Base-by-base conservation (phyloP, 2,329 filamentous ascomycete genomes). In the Aspergillus phoenicis region DNA sequence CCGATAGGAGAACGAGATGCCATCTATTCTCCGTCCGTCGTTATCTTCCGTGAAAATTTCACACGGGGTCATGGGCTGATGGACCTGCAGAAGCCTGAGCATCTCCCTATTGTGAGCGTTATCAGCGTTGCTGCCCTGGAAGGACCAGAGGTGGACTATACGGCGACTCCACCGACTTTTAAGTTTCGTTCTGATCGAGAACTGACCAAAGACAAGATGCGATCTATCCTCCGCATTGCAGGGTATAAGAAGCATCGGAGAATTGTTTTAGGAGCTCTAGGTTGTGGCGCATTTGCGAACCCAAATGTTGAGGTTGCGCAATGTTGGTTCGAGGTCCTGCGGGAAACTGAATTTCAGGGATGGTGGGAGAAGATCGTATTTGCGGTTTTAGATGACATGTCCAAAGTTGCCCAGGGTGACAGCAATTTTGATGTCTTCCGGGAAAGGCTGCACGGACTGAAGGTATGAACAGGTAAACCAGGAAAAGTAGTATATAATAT, bases 291-390 rank as follows among this genome's bases (percentile, higher is more conserved):
- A 0, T 90, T 89, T 71, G 67, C 66, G 0, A 89, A 91, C 70
- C 89, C 89, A 8, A 80, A 81, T 0, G 74, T 77, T 33, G 85
- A 87, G 62, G 84, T 91, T n/a, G 87, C 85, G 2, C 61, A 76
- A 36, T 87, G 87, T 66, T 91, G 88, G 82, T 71, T 78, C 28
- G 83, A 87, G 67, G 86, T 90, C 36, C 75, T 91, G 58, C 60
- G 70, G 30, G 87, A 91, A 69, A 39, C 63, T 0, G 88, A 91
- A 75, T 90, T 89, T 64, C 67, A 74, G 41, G 85, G 86, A 1
- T 89, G 87, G 85, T 90, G 87, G 84, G 77, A 83, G 66, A 82
- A 83, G 57, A 75, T 91, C 17, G 81, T 85, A 64, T 91, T 91
- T 80, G 89, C 88, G 0, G 84, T 91, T 2, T 63, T 82, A 64